phyloP scores from a whole-genome alignment of 2,329 filamentous ascomycete species.

The Diplodia intermedia region DNA sequence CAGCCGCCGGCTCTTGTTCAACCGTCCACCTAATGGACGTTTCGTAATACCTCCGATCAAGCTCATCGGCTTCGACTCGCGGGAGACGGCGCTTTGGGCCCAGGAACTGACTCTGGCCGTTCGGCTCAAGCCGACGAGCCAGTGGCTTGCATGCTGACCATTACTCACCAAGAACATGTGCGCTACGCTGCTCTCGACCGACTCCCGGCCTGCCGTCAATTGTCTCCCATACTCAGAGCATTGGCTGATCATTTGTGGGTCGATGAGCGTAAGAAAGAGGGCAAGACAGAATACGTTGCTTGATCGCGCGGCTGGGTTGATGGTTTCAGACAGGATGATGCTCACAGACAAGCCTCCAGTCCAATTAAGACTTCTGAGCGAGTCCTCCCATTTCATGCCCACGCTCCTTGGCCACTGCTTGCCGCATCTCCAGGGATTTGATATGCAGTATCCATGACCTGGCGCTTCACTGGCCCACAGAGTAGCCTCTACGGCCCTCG shows the following conservation, averaged over 20 bases:
- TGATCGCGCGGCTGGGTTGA: slow-evolving; percentile 22
- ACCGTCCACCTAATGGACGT: neutral
- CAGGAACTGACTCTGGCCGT: neutral
- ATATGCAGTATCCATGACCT: neutral
- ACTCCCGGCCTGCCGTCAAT: neutral
- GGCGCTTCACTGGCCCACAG: neutral
- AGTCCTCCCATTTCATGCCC: neutral
- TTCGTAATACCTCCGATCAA: slow-evolving; percentile 20
- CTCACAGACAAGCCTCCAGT: slow-evolving; percentile 14
- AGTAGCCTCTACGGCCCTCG: neutral
- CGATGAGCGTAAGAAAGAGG: slow-evolving; percentile 10
- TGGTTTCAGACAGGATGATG: slow-evolving; percentile 10
- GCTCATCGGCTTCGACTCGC: slow-evolving; percentile 15
- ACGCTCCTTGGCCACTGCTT: neutral
- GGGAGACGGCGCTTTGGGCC: neutral
- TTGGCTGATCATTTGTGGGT: neutral
- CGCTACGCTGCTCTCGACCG: neutral
- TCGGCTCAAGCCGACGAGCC: slow-evolving; percentile 15
- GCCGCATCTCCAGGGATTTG: neutral
- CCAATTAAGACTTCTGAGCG: slow-evolving; percentile 2
- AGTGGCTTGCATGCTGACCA: slow-evolving; percentile 1
- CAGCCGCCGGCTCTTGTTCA: slow-evolving; percentile 7
- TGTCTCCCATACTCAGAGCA: slow-evolving; percentile 1
- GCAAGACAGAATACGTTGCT: slow-evolving; percentile 16
- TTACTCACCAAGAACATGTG: slow-evolving; percentile 15